These are phyloP conservation scores for Termitomyces heimii DNA, from an alignment of 768 basidiomycete species.

Conservation along the genomic window DNA sequence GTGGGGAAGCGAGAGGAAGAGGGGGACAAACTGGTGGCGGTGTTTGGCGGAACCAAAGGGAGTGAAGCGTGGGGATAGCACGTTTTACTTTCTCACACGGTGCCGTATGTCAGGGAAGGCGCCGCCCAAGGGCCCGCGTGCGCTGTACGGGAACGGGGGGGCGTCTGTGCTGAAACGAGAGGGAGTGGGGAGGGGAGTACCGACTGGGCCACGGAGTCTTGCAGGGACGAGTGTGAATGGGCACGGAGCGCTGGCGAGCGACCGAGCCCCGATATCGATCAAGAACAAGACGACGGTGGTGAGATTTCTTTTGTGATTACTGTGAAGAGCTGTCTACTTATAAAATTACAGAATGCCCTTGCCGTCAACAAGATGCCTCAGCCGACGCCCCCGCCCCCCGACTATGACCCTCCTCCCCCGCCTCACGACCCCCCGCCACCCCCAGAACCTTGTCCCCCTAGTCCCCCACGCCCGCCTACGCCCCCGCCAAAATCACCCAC, in stretches of 20 bases:
- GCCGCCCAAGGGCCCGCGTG: slow-evolving; percentile 70
- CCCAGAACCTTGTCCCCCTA: too few species aligned
- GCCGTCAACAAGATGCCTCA: slow-evolving; percentile 1
- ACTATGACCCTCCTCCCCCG: slow-evolving; percentile 17
- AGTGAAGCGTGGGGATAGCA: neutral
- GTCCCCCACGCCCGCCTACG: slow-evolving; percentile 19
- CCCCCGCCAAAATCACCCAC: slow-evolving; percentile 24
- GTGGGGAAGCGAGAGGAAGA: too few species aligned
- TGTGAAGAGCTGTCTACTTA: slow-evolving; percentile 3
- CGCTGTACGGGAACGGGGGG: slow-evolving; percentile 38
- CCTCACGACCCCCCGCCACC: slow-evolving; percentile 20
- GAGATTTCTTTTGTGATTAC: neutral
- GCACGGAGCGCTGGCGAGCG: slow-evolving; percentile 16
- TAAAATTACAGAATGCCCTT: neutral
- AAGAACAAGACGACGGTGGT: slow-evolving; percentile 24
- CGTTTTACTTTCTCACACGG: neutral
- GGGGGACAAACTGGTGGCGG: neutral
- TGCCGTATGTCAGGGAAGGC: slow-evolving; percentile 67
- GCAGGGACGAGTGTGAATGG: neutral
- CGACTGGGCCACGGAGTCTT: slow-evolving; percentile 9
- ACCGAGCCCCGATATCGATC: slow-evolving; percentile 29
- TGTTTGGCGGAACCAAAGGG: neutral
- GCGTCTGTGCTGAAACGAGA: neutral
- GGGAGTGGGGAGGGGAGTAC: slow-evolving; percentile 2
- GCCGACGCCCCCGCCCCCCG: slow-evolving; percentile 24